Conservation (phyloP, 2,329 filamentous ascomycete genomes). For the Colletotrichum chrysophilum region DNA sequence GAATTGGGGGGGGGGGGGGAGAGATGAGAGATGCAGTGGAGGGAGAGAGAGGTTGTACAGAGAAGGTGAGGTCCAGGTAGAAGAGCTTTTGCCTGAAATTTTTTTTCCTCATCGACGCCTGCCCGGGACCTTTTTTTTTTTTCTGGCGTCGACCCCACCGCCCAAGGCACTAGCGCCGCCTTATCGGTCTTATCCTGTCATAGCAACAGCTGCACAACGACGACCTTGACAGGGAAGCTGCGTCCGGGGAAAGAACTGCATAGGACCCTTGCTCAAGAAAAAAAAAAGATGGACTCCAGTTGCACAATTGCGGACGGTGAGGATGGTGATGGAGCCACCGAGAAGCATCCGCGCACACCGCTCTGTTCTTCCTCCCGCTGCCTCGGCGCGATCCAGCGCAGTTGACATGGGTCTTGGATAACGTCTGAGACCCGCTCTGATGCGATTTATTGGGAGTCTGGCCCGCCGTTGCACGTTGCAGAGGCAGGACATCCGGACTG, state of each 20-base stretch:
- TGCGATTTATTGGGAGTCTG: neutral
- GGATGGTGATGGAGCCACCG: neutral
- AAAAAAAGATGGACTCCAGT: neutral
- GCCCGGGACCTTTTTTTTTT: constrained; percentile 10
- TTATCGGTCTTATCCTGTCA: constrained; percentile 21
- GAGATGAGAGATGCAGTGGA: constrained; percentile 13
- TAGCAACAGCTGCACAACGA: constrained; percentile 22
- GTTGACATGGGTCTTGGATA: neutral
- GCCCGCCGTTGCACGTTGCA: neutral
- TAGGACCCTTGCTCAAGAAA: constrained; percentile 7
- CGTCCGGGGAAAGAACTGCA: constrained; percentile 19
- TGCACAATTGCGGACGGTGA: constrained; percentile 1
- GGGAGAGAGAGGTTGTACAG: constrained; percentile 7
- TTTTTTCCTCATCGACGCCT: constrained; percentile 19
- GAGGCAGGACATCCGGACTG: neutral
- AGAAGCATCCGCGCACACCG: constrained; percentile 14
- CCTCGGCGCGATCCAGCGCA: neutral
- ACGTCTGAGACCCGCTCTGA: neutral
- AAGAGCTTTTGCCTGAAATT: constrained; percentile 23
- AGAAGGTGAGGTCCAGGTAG: constrained; percentile 5
- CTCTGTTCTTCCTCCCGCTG: neutral
- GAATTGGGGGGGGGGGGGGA: neutral
- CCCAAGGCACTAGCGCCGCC: constrained; percentile 9
- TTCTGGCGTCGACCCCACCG: constrained; percentile 15
- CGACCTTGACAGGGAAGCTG: constrained; percentile 6